A percentile compares a stretch with the other conserved stretches of the same genome.
These are phyloP conservation scores for Pisolithus sp. DNA, from an alignment of 768 basidiomycete species.

Conservation along the genomic window DNA sequence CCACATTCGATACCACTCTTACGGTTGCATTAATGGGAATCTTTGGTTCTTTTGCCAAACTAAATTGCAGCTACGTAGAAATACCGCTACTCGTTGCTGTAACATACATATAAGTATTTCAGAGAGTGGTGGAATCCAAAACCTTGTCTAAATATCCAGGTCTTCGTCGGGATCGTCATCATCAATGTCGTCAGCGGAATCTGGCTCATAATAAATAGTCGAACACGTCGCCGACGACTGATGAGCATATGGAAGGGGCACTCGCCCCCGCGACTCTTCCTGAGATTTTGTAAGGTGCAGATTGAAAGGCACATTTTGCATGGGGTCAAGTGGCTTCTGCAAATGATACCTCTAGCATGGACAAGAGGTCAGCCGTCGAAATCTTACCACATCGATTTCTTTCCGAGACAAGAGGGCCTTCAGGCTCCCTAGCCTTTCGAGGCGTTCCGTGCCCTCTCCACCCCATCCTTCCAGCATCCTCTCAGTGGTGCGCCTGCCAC, in stretches of 20 bases:
- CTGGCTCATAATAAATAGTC: slow-evolving; percentile 83
- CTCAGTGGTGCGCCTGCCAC: slow-evolving; percentile 50
- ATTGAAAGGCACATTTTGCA: slow-evolving; percentile 79
- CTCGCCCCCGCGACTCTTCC: slow-evolving; percentile 68
- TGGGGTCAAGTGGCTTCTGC: slow-evolving; percentile 49
- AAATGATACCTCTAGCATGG: neutral
- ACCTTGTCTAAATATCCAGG: slow-evolving; percentile 52
- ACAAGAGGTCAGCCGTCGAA: slow-evolving; percentile 16
- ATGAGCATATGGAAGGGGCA: slow-evolving; percentile 87
- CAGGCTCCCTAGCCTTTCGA: slow-evolving; percentile 48
- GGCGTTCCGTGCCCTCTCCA: slow-evolving; percentile 34
- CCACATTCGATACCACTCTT: neutral
- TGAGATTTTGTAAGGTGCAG: slow-evolving; percentile 79
- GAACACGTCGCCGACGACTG: slow-evolving; percentile 30
- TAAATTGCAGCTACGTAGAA: neutral
- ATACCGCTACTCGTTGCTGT: neutral
- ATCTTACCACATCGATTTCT: slow-evolving; percentile 27
- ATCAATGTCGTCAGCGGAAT: slow-evolving; percentile 90
- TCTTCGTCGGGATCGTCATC: slow-evolving; percentile 97
- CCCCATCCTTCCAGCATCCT: slow-evolving; percentile 63
- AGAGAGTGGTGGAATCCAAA: neutral
- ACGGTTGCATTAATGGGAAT: neutral
- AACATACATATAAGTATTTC: neutral
- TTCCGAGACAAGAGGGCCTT: slow-evolving; percentile 39
- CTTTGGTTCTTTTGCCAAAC: neutral